Evolutionary conservation across 345 rosid species (phyloP), one percentile per base, ranked within the genome.

Genomic region (Tarenaya hassleriana): DNA sequence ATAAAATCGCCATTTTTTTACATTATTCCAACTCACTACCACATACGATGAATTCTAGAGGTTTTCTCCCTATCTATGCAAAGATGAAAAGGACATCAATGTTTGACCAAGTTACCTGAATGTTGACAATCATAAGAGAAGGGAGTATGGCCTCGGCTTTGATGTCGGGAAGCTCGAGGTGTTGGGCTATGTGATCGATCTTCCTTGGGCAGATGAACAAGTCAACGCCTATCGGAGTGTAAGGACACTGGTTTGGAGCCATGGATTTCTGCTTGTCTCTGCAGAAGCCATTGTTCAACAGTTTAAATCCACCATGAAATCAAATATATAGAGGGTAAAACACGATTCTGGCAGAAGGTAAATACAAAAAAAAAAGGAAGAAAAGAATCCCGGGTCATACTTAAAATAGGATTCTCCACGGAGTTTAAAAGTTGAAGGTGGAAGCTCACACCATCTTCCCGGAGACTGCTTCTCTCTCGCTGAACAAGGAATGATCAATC

Each of bases 111-210:
- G n/a, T 15, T 60, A 81, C 95, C 86, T 81, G 96, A 41, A 87
- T 87, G 75, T 87, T 87, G 63, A 87, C 87, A 67, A 87, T 69
- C 5, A 87, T 67, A 64, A 87, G 81, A 38, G 88, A 69, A 45
- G 84, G 96, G 38, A 75, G 49, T 46, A 65, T 79, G 21, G 70
- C 85, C 15, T 79, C 80, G 1, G 74, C 56, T 66, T 77, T 80
- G 20, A 80, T 55, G 55, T 79, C 67, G 31, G 96, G 96, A 76
- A 87, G 92, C 64, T 87, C 96, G 8, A 91, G 79, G 66, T 81
- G 88, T 55, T 84, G 92, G 0, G 92, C 95, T 13, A 91, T 84
- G 73, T 91, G 98, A 73, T 81, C 82, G 63, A 87, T 73, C 80
- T 91, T 91, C 66, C 61, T 77, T 1, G 75, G 87, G 73, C 90